Evolutionary conservation across 768 basidiomycete species (phyloP).

Genomic region (Amanita subjunquillea): DNA sequence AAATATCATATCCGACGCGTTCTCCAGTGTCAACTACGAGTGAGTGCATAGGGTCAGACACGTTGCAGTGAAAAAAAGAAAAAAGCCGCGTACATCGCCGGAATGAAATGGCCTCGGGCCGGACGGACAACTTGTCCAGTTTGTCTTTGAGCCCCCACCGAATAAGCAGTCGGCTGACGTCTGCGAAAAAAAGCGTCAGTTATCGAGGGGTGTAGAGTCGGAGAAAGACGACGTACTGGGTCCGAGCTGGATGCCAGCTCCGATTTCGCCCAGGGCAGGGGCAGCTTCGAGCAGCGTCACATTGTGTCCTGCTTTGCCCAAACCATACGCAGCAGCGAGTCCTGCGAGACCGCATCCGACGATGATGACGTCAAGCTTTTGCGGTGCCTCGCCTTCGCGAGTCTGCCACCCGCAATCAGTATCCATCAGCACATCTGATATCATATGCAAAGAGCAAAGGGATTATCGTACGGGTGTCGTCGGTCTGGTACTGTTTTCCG

Average conservation of each 20-base stretch:
- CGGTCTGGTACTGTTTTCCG: neutral
- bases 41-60: too few relatives aligned
- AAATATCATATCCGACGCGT: conserved; percentile 17
- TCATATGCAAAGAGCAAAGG: neutral
- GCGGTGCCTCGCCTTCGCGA: neutral
- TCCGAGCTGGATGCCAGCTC: conserved; percentile 40
- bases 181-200: neutral
- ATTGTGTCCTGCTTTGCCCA: conserved; percentile 36
- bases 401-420: neutral
- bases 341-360: conserved; percentile 45
- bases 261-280: conserved; percentile 27
- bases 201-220: neutral
- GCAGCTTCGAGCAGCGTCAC: conserved; percentile 39
- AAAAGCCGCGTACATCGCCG: conserved; percentile 25
- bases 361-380: conserved; percentile 22
- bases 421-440: neutral
- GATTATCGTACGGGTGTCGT: neutral
- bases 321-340: conserved; percentile 31
- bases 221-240: conserved; percentile 22
- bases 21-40: conserved; percentile 20
- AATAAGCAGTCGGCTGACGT: conserved; percentile 30
- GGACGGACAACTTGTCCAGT: conserved; percentile 25
- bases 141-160: conserved; percentile 39
- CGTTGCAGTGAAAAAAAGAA: too few relatives aligned
- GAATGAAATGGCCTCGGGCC: conserved; percentile 27